These are phyloP conservation scores for Zygnema circumcarinatum DNA, from an alignment of 139 green algal genomes.

Conservation along the genomic window DNA sequence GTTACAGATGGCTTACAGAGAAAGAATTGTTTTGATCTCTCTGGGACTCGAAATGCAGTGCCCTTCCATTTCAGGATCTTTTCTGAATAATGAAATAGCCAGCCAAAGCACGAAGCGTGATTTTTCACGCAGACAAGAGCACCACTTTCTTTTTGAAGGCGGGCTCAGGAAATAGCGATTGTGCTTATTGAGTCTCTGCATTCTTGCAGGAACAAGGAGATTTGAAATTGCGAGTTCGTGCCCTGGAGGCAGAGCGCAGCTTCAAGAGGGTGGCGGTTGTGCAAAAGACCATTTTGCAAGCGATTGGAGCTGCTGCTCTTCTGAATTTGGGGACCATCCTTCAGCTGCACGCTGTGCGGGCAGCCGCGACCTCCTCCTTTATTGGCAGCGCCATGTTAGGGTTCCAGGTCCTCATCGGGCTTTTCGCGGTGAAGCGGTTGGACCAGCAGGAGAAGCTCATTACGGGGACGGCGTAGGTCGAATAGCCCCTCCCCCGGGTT, in stretches of 20 bases:
- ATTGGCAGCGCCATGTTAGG: slow-evolving; percentile 66
- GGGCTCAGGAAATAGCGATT: no score
- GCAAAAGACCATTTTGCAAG: slow-evolving; percentile 65
- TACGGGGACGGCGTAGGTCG: slow-evolving; percentile 29
- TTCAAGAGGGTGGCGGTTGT: slow-evolving; percentile 80
- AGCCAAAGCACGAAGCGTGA: no score
- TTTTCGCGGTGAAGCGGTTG: slow-evolving; percentile 71
- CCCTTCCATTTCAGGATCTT: no score
- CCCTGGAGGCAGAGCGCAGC: slow-evolving; percentile 92
- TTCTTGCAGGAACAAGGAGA: slow-evolving; percentile 86
- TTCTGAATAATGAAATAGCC: no score
- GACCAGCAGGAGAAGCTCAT: slow-evolving; percentile 59
- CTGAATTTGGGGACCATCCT: slow-evolving; percentile 94
- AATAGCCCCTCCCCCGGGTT: no score
- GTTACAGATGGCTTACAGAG: no score
- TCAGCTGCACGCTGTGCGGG: slow-evolving; percentile 64
- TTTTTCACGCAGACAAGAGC: no score
- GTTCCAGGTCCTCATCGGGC: slow-evolving; percentile 64
- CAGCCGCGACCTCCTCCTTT: slow-evolving; percentile 72
- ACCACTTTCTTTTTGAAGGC: no score
- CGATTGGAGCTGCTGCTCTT: slow-evolving; percentile 80
- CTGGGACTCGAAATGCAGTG: no score
- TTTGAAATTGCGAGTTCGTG: slow-evolving; percentile 93
- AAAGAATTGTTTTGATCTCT: no score
- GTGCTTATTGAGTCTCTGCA: no score